phyloP scores from a whole-genome alignment of 208 protist species.

The Leptomonas seymouri region DNA sequence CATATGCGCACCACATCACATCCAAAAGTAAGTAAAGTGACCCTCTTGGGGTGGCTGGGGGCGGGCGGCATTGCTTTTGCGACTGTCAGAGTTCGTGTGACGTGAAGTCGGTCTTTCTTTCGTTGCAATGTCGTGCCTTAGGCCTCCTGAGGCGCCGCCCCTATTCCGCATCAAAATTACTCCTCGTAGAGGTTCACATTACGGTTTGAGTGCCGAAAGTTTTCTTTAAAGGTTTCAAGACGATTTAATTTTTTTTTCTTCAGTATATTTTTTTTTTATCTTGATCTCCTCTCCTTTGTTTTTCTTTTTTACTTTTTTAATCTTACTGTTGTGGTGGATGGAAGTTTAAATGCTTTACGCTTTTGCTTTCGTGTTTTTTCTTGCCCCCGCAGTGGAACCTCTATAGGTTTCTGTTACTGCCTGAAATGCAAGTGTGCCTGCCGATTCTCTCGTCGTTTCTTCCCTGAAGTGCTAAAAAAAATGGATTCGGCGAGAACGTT shows the following conservation, averaged over 20 bases:
- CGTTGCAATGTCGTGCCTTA: no score
- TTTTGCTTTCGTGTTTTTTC: conserved; percentile 18
- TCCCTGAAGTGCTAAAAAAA: not conserved
- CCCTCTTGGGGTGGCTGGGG: not conserved
- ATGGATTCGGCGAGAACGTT: not conserved
- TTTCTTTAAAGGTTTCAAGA: conserved; percentile 14
- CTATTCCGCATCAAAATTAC: no score
- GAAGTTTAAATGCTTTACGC: not conserved
- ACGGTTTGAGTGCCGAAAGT: conserved; percentile 4
- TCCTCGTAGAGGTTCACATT: not conserved
- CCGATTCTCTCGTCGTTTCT: not conserved
- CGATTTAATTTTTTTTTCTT: conserved; percentile 22
- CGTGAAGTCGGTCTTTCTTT: no score
- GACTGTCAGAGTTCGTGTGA: no score
- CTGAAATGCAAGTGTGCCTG: not conserved
- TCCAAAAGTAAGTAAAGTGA: not conserved
- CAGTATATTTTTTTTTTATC: conserved; percentile 11
- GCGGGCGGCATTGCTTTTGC: no score
- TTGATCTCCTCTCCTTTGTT: conserved; percentile 13
- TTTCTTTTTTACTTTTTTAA: conserved; percentile 8
- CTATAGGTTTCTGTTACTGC: not conserved
- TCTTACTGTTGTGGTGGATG: not conserved
- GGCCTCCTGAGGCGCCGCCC: no score
- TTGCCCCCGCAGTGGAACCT: not conserved
- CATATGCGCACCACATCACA: not conserved